Evolutionary conservation across 768 basidiomycete genomes (phyloP).

Genomic region (Hydnomerulius pinastri): DNA sequence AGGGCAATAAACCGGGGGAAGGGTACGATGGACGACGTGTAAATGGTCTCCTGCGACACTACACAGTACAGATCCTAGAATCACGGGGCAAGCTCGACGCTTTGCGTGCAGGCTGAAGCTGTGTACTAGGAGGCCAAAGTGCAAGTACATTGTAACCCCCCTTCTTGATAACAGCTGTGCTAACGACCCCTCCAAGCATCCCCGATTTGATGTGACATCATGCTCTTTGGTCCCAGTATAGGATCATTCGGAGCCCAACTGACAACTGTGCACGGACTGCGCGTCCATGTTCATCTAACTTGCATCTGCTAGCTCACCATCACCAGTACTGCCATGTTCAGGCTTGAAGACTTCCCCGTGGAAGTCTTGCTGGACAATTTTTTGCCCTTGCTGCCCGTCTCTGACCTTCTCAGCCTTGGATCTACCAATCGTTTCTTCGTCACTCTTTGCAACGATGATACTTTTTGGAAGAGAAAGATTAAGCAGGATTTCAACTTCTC

Average conservation of each 20-base stretch:
- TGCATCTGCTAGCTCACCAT: slow-evolving; percentile 3
- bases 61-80: too few species aligned
- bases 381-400: slow-evolving; percentile 53
- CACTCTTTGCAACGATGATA: slow-evolving; percentile 64
- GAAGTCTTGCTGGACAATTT: slow-evolving; percentile 81
- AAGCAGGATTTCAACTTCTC: slow-evolving; percentile 78
- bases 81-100: too few species aligned
- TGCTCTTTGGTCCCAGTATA: slow-evolving; percentile 11
- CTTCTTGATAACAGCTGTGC: too few species aligned
- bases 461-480: slow-evolving; percentile 76
- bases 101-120: too few species aligned
- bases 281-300: not conserved
- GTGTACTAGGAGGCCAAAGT: too few species aligned
- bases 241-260: not conserved
- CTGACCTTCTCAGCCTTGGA: slow-evolving; percentile 59
- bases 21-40: too few species aligned
- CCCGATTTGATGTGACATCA: slow-evolving; percentile 8
- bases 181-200: slow-evolving; percentile 5
- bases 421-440: slow-evolving; percentile 68
- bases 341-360: slow-evolving; percentile 59
- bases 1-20: too few species aligned
- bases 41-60: too few species aligned
- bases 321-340: slow-evolving; percentile 31
- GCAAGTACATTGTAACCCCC: too few species aligned
- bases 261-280: slow-evolving; percentile 8